Base-by-base conservation (phyloP, 2,329 filamentous ascomycete species). In the Dryadomyces quercivorus region DNA sequence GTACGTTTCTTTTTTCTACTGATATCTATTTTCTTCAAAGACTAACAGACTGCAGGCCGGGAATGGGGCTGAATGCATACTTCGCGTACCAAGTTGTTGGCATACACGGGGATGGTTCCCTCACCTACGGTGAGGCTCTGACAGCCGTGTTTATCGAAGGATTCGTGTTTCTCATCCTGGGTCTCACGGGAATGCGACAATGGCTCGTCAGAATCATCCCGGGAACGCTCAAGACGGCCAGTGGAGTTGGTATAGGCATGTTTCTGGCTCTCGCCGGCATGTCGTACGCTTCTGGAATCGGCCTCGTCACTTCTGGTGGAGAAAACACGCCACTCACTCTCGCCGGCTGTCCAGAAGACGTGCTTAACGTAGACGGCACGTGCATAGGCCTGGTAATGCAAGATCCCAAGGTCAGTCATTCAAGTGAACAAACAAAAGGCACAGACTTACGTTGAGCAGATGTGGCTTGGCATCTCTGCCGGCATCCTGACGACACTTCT, bases 401-500 rank as follows among this genome's bases (percentile, higher is more conserved):
- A 26, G 42, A 42, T 15, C 49, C 49, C 21, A 58, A 59, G 55
- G 58, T 57, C n/a, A 20, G 44, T 15, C 5, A 2, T n/a, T 9
- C 31, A 26, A 16, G 21, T 31, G 15, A 40, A 31, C 15, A 36
- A 7, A 18, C 43, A n/a, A 36, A 12, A 26, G 21, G n/a, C 21
- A 22, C 5, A 44, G 43, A 47, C 63, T 66, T 15, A 65, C 54
- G 34, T 20, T 51, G 31, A 31, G 18, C 21, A 83, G 80, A 72
- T 94, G 76, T 95, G 90, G 90, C 80, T 94, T 53, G 90, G 87
- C 12, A 85, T 95, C 59, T 84, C 89, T 64, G 81, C 84, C 53
- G 88, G 90, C 15, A 74, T 95, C 48, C 67, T 94, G 42, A 92
- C 88, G 0, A 82, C 86, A 5, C 78, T 92, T 60, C 80, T 95